Percentiles rank a stretch among this genome's conserved stretches.
phyloP scores from a whole-genome alignment of 371 early-diverging fungal species.

The Rhizomucor pusillus region DNA sequence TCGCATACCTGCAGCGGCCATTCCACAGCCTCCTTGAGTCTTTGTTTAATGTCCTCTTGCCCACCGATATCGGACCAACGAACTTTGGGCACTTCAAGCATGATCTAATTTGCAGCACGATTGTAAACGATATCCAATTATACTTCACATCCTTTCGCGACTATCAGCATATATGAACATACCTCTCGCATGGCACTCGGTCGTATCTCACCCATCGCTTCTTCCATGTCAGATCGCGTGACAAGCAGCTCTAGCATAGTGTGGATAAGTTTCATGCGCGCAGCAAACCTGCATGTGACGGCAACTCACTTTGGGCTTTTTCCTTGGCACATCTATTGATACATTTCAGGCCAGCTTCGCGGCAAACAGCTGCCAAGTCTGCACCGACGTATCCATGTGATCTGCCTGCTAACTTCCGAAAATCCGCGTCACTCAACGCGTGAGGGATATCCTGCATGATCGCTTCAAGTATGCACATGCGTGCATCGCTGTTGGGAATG shows the following conservation, averaged over 20 bases:
- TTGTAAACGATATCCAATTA: not conserved
- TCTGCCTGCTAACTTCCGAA: slow-evolving; percentile 60
- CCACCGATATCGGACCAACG: slow-evolving; percentile 98
- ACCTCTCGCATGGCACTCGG: slow-evolving; percentile 99
- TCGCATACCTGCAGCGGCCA: slow-evolving; percentile 87
- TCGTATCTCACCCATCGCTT: slow-evolving; percentile 62
- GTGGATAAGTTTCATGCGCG: too few relatives aligned
- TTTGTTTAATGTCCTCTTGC: slow-evolving; percentile 89
- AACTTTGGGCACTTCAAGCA: slow-evolving; percentile 93
- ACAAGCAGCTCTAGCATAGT: slow-evolving; percentile 17
- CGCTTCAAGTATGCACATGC: slow-evolving; percentile 76
- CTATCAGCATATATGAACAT: not conserved
- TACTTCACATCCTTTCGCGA: not conserved
- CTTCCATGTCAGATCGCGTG: slow-evolving; percentile 44
- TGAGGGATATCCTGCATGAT: slow-evolving; percentile 74
- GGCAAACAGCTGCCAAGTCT: slow-evolving; percentile 84
- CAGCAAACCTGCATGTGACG: too few relatives aligned
- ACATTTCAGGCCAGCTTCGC: slow-evolving; percentile 87
- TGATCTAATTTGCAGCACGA: slow-evolving; percentile 41
- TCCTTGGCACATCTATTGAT: slow-evolving; percentile 58
- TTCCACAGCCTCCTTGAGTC: slow-evolving; percentile 96
- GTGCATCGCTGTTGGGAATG: slow-evolving; percentile 76
- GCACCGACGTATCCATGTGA: slow-evolving; percentile 99
- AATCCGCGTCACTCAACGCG: slow-evolving; percentile 51
- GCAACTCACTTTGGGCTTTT: not conserved